phyloP scores from a whole-genome alignment of 257 asterid genomes.

The Linderniella brevidens region DNA sequence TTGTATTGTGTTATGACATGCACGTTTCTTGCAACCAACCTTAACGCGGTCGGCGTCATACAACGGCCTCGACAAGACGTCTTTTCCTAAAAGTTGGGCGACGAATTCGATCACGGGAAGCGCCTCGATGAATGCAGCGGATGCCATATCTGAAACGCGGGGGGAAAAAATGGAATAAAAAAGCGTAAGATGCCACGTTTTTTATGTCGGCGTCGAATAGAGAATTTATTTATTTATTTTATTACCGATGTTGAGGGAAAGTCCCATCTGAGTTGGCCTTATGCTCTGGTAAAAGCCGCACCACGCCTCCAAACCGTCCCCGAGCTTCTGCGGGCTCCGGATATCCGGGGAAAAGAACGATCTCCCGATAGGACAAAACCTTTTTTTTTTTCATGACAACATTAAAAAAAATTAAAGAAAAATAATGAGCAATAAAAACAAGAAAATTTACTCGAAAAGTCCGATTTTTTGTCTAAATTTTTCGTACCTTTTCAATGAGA shows the following conservation, averaged over 20 bases:
- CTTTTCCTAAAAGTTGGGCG: constrained; percentile 81
- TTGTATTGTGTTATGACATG: neutral
- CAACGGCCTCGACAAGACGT: constrained; percentile 64
- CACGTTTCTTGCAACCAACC: constrained; percentile 20
- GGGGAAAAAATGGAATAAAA: constrained; percentile 7
- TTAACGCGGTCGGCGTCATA: constrained; percentile 89
- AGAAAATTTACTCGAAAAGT: no score
- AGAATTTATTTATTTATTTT: neutral
- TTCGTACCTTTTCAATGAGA: constrained; percentile 54
- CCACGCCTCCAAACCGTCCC: constrained; percentile 99
- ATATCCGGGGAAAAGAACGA: constrained; percentile 87
- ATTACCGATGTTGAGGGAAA: constrained; percentile 86
- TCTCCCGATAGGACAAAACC: constrained; percentile 89
- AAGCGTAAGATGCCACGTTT: neutral
- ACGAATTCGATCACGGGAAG: constrained; percentile 93
- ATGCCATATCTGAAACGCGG: constrained; percentile 72
- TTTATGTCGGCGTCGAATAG: neutral
- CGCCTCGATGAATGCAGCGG: constrained; percentile 97
- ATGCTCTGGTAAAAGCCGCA: constrained; percentile 97
- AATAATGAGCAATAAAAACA: neutral
- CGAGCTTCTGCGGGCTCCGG: constrained; percentile 76
- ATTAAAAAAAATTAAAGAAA: neutral
- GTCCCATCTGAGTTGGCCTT: constrained; percentile 97
- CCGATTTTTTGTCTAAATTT: no score
- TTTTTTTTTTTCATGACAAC: constrained; percentile 5